phyloP scores from a whole-genome alignment of 1,284 basidiomycete genomes.

The Irpex lacteus region DNA sequence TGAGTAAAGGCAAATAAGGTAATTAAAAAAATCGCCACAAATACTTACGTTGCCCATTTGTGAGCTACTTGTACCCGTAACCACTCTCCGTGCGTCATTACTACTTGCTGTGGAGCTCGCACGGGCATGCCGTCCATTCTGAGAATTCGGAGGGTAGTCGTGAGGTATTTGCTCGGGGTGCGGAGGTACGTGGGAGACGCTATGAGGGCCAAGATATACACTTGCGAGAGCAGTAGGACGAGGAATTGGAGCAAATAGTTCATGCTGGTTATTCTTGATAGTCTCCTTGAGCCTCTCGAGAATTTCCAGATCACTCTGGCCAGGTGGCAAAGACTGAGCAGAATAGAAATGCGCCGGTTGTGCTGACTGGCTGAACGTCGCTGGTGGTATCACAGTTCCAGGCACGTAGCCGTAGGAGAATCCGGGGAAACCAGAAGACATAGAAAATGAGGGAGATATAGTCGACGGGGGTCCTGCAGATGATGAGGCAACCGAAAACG shows the following conservation, averaged over 20 bases:
- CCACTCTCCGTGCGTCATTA: neutral
- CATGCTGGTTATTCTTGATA: slow-evolving; percentile 70
- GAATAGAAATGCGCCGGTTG: slow-evolving; percentile 24
- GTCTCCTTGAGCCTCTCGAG: slow-evolving; percentile 68
- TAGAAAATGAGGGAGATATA: slow-evolving; percentile 18
- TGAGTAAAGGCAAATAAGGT: neutral
- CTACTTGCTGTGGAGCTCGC: slow-evolving; percentile 7
- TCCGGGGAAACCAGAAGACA: slow-evolving; percentile 20
- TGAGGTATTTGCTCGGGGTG: slow-evolving; percentile 39
- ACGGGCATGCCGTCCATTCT: slow-evolving; percentile 2
- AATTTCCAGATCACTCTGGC: slow-evolving; percentile 61
- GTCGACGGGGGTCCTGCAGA: slow-evolving; percentile 14
- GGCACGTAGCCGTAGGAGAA: slow-evolving; percentile 27
- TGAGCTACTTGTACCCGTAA: neutral
- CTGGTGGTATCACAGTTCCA: slow-evolving; percentile 19
- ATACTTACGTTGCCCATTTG: neutral
- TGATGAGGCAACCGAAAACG: slow-evolving; percentile 30
- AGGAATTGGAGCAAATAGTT: slow-evolving; percentile 61
- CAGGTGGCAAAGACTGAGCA: slow-evolving; percentile 22
- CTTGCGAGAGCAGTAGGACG: slow-evolving; percentile 60
- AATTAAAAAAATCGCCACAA: neutral
- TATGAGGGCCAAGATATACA: slow-evolving; percentile 53
- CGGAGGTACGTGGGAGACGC: slow-evolving; percentile 32
- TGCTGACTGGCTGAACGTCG: slow-evolving; percentile 21
- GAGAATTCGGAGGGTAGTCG: slow-evolving; percentile 3